phyloP scores from a whole-genome alignment of 305 asterid genomes.

The Fraxinus ornus region DNA sequence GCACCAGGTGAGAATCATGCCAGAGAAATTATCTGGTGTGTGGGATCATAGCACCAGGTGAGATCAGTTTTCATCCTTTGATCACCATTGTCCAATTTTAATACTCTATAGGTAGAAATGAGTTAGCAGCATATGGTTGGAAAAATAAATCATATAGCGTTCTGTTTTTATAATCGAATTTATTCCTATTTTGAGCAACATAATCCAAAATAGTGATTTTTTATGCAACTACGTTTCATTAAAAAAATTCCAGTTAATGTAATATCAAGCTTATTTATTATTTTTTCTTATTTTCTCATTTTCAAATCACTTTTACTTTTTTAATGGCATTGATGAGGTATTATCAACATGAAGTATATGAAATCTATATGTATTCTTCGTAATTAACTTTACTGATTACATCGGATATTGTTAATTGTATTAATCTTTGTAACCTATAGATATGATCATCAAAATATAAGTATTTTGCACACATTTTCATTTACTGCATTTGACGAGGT shows the following conservation, averaged over 20 bases:
- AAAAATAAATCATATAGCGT: not conserved
- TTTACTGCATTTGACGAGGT: not conserved
- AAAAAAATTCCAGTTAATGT: not conserved
- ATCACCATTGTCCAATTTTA: too few relatives aligned
- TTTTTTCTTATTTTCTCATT: not conserved
- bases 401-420: not conserved
- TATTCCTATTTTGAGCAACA: not conserved
- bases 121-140: not conserved
- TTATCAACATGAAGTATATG: not conserved
- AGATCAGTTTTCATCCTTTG: not conserved
- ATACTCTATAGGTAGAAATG: not conserved
- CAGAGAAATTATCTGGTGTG: too few relatives aligned
- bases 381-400: not conserved
- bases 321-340: slow-evolving; percentile 14
- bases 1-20: not conserved
- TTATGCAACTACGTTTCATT: not conserved
- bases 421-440: not conserved
- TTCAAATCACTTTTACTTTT: not conserved
- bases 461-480: not conserved
- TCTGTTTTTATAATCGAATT: not conserved
- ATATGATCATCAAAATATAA: not conserved
- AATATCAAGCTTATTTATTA: not conserved
- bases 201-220: not conserved
- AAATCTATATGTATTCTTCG: not conserved
- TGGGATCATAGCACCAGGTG: not conserved